Percentiles rank a stretch among this genome's conserved stretches.
These are phyloP conservation scores for Podaxis sp. DNA, from an alignment of 768 basidiomycete species.

Conservation along the genomic window DNA sequence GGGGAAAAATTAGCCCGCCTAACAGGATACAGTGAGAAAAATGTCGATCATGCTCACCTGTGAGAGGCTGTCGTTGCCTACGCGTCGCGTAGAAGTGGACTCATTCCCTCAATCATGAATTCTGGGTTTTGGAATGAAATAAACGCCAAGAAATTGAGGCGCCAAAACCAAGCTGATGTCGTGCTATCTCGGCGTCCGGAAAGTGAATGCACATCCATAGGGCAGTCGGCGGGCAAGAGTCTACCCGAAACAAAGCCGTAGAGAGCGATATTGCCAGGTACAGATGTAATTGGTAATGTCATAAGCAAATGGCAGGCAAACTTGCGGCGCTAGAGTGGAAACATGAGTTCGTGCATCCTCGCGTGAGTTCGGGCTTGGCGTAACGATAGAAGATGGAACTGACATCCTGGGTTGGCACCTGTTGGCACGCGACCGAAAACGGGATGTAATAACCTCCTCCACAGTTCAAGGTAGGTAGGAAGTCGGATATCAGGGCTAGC, in stretches of 20 bases:
- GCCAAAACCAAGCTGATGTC: background rate
- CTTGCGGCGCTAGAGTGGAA: constrained; percentile 13
- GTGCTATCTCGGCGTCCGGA: background rate
- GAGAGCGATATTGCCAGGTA: background rate
- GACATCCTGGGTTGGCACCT: background rate
- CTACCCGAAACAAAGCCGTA: background rate
- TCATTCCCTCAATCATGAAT: background rate
- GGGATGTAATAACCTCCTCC: background rate
- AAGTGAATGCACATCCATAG: no score
- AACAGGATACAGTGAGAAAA: background rate
- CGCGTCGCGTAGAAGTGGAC: background rate
- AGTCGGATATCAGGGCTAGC: background rate
- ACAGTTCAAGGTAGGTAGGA: background rate
- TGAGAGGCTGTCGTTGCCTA: background rate
- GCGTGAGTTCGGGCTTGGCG: constrained; percentile 1
- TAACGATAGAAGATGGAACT: background rate
- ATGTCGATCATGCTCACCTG: background rate
- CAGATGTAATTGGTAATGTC: background rate
- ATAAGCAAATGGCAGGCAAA: background rate
- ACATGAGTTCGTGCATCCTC: background rate
- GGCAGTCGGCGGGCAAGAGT: background rate
- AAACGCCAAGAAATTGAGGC: constrained; percentile 6
- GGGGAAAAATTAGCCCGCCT: background rate
- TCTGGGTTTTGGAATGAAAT: background rate
- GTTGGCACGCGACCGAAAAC: background rate